phyloP scores from a whole-genome alignment of 2,329 filamentous ascomycete genomes.

The Neonectria ditissima region DNA sequence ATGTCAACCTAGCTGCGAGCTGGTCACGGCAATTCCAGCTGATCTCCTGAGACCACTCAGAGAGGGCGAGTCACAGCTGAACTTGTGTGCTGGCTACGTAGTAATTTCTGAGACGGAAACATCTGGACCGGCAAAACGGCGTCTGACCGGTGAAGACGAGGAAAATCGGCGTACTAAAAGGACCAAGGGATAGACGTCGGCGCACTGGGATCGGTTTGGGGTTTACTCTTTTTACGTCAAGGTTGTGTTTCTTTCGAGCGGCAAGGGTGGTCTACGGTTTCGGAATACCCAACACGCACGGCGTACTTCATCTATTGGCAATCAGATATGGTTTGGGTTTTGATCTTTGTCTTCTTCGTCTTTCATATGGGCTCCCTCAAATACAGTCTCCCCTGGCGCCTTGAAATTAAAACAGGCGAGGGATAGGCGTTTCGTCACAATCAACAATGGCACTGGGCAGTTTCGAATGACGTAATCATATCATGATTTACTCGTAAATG shows the following conservation, averaged over 20 bases:
- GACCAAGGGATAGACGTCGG: constrained; percentile 32
- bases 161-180: constrained; percentile 33
- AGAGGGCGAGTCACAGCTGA: constrained; percentile 49
- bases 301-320: constrained; percentile 36
- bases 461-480: background rate
- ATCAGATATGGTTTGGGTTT: constrained; percentile 27
- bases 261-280: constrained; percentile 31
- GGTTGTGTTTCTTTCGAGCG: constrained; percentile 14
- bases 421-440: background rate
- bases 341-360: constrained; percentile 17
- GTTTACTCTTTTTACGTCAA: constrained; percentile 23
- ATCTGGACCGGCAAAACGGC: constrained; percentile 33
- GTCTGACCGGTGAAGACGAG: constrained; percentile 25
- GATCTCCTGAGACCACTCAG: constrained; percentile 48
- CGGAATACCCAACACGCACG: constrained; percentile 42
- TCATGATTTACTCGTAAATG: background rate
- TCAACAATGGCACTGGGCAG: background rate
- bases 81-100: constrained; percentile 49
- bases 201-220: constrained; percentile 11
- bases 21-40: constrained; percentile 52
- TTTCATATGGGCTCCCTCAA: constrained; percentile 3
- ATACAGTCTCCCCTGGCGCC: background rate
- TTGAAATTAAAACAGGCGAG: background rate
- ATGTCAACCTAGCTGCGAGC: constrained; percentile 49
- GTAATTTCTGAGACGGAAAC: constrained; percentile 14